Conservation (phyloP, 2,329 filamentous ascomycete species). For the Cladophialophora chaetospira region DNA sequence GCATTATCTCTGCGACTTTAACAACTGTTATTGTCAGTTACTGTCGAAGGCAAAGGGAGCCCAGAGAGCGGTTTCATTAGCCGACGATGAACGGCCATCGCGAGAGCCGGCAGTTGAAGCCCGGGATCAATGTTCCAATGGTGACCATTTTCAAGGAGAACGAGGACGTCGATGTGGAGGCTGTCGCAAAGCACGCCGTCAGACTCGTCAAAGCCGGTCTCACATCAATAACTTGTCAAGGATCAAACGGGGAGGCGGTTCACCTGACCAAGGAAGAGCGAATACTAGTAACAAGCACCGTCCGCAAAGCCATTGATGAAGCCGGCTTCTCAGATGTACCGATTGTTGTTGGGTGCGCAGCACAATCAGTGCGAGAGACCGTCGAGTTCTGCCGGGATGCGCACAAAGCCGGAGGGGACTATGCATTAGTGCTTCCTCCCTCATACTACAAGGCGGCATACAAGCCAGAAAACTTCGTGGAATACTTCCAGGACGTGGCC, state of each 20-base stretch:
- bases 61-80: background rate
- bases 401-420: conserved; percentile 69
- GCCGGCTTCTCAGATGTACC: conserved; percentile 65
- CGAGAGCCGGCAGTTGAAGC: conserved; percentile 25
- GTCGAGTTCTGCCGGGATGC: conserved; percentile 71
- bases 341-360: conserved; percentile 74
- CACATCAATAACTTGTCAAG: conserved; percentile 73
- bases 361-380: conserved; percentile 72
- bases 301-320: conserved; percentile 67
- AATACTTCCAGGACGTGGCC: conserved; percentile 68
- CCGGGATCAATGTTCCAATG: conserved; percentile 71
- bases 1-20: too few relatives aligned
- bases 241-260: conserved; percentile 81
- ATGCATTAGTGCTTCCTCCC: conserved; percentile 73
- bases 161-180: conserved; percentile 67
- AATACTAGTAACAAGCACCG: conserved; percentile 67
- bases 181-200: conserved; percentile 62
- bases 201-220: conserved; percentile 73
- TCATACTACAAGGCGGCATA: conserved; percentile 73
- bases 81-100: conserved; percentile 29
- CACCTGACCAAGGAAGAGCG: conserved; percentile 73
- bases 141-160: conserved; percentile 70
- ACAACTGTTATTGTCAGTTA: too few relatives aligned
- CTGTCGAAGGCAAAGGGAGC: too few relatives aligned
- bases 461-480: conserved; percentile 58